phyloP scores from a whole-genome alignment of 139 green algal species.

The Closterium sp. region DNA sequence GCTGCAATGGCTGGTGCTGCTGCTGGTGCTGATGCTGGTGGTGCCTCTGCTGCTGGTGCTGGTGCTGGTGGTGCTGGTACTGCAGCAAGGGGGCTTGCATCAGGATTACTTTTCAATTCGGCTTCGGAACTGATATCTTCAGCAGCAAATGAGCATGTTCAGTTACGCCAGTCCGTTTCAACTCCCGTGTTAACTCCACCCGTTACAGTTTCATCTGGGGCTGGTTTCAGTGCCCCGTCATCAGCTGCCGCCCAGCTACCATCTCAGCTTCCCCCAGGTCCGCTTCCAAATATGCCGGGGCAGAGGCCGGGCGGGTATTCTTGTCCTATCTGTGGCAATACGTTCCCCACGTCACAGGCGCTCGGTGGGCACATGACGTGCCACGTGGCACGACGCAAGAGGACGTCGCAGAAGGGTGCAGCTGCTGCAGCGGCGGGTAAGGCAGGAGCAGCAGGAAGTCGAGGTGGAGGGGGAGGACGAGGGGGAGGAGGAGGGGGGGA shows the following conservation, averaged over 20 bases:
- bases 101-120: too few species aligned
- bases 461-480: neutral
- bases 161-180: too few species aligned
- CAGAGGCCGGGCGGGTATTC: neutral
- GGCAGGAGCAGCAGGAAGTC: neutral
- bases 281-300: neutral
- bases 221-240: neutral
- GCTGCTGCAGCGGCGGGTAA: neutral
- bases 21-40: too few species aligned
- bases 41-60: too few species aligned
- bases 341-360: neutral
- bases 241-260: neutral
- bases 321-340: neutral
- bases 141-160: neutral
- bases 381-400: neutral
- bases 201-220: neutral
- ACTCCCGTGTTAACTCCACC: too few species aligned
- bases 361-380: neutral
- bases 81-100: too few species aligned
- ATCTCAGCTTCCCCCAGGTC: neutral
- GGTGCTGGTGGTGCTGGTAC: too few species aligned
- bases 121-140: too few species aligned
- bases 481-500: neutral
- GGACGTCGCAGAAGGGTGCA: neutral
- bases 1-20: neutral